A percentile compares a stretch with the other conserved stretches of the same genome.
These are phyloP conservation scores for Cadophora sp. DNA, from an alignment of 2,329 filamentous ascomycete genomes.

Conservation along the genomic window DNA sequence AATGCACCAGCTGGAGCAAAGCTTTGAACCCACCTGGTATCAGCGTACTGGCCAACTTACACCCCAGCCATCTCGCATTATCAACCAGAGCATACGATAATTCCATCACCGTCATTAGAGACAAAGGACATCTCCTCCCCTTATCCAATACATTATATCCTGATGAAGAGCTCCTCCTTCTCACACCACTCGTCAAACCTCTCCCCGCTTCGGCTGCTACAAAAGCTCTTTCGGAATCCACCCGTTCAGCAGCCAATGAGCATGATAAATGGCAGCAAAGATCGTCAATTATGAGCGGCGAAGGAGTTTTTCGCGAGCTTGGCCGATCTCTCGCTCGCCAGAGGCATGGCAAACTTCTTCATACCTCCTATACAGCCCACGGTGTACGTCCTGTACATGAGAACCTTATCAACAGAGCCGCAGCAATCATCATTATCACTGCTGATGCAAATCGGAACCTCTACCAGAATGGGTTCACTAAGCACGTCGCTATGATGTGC, in stretches of 20 bases:
- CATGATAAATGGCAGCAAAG: constrained; percentile 65
- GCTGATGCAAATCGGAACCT: constrained; percentile 93
- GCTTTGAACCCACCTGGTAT: constrained; percentile 88
- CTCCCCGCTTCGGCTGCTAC: constrained; percentile 88
- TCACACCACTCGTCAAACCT: constrained; percentile 90
- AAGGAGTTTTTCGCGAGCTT: constrained; percentile 89
- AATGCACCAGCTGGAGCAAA: constrained; percentile 88
- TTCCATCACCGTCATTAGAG: constrained; percentile 90
- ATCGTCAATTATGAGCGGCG: constrained; percentile 82
- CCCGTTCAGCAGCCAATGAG: constrained; percentile 49
- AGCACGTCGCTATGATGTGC: constrained; percentile 96
- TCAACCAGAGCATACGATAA: constrained; percentile 88
- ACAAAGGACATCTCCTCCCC: constrained; percentile 85
- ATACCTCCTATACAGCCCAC: constrained; percentile 95
- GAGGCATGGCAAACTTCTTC: constrained; percentile 83
- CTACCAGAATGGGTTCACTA: constrained; percentile 94
- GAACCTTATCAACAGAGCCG: constrained; percentile 86
- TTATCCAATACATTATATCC: constrained; percentile 81
- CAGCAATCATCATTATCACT: constrained; percentile 87
- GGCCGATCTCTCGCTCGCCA: constrained; percentile 87
- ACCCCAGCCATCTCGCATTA: constrained; percentile 80
- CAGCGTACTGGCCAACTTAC: constrained; percentile 77
- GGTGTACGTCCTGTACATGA: constrained; percentile 93
- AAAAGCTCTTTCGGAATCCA: constrained; percentile 67
- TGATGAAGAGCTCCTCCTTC: constrained; percentile 85